Evolutionary conservation across 768 basidiomycete species (phyloP).

Genomic region (Lactifluus rugatus): DNA sequence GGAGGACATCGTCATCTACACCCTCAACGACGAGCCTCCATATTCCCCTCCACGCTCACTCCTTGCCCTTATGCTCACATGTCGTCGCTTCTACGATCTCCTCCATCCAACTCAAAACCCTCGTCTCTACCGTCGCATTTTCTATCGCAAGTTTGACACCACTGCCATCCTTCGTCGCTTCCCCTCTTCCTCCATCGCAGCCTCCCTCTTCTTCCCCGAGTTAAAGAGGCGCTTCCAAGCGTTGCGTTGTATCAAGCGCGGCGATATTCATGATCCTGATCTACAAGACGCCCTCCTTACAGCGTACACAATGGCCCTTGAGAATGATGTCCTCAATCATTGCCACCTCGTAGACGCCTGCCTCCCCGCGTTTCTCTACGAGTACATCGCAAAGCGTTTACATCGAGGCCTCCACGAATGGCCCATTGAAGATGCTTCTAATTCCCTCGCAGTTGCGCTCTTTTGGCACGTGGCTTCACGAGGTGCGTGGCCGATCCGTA

Average conservation of each 20-base stretch:
- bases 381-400: constrained; percentile 6
- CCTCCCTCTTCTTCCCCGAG: constrained; percentile 36
- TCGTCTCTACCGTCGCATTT: constrained; percentile 63
- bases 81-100: constrained; percentile 37
- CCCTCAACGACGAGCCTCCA: constrained; percentile 35
- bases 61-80: constrained; percentile 42
- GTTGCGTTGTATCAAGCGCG: constrained; percentile 2
- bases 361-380: constrained; percentile 8
- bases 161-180: constrained; percentile 40
- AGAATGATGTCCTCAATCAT: constrained; percentile 15
- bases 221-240: constrained; percentile 14
- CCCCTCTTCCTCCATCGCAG: constrained; percentile 31
- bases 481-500: constrained; percentile 14
- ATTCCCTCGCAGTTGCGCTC: constrained; percentile 16
- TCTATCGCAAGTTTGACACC: constrained; percentile 56
- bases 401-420: constrained; percentile 7
- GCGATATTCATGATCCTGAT: constrained; percentile 2
- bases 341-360: constrained; percentile 3
- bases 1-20: constrained; percentile 62
- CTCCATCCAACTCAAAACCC: constrained; percentile 47
- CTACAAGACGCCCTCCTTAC: constrained; percentile 5
- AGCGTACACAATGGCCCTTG: constrained; percentile 18
- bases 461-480: constrained; percentile 20
- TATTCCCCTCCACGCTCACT: constrained; percentile 50
- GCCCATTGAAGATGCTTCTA: constrained; percentile 13